These are phyloP conservation scores for Podila minutissima DNA, from an alignment of 192 early-diverging fungal genomes.

Conservation along the genomic window DNA sequence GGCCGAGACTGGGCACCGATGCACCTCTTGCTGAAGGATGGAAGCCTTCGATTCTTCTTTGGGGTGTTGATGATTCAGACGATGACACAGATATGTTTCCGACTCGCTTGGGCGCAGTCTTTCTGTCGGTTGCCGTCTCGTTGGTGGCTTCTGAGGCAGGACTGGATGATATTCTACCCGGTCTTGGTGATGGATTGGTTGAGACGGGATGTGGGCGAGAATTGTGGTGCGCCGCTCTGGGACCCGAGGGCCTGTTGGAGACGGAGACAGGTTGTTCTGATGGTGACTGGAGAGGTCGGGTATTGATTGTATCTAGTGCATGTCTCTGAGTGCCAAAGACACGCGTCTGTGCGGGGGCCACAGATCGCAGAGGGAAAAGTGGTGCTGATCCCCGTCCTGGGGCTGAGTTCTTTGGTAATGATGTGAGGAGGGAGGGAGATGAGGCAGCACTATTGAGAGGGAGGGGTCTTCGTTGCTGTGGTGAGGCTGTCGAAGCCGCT, in stretches of 20 bases:
- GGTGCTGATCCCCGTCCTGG: constrained; percentile 7
- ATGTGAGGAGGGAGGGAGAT: constrained; percentile 2
- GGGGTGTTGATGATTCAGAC: too few species aligned
- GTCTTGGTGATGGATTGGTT: background rate
- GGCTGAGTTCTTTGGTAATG: background rate
- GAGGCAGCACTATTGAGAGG: background rate
- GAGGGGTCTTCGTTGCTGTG: constrained; percentile 2
- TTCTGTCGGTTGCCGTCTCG: background rate
- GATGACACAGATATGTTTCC: too few species aligned
- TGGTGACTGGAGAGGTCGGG: constrained; percentile 1
- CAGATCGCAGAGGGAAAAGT: constrained; percentile 35
- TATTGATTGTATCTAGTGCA: constrained; percentile 26
- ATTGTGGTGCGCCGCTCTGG: background rate
- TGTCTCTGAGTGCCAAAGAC: constrained; percentile 42
- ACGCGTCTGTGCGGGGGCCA: constrained; percentile 28
- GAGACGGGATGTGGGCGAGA: background rate
- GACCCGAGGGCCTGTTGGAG: background rate
- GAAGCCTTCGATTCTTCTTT: too few species aligned
- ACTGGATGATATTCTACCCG: background rate
- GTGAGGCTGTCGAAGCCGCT: background rate
- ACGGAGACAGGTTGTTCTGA: background rate
- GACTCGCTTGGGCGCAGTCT: too few species aligned
- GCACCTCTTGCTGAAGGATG: too few species aligned
- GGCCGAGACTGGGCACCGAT: too few species aligned
- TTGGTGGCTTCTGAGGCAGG: background rate